Base-by-base conservation (phyloP, 495 filamentous ascomycete genomes). In the Aspergillus cavernicola region DNA sequence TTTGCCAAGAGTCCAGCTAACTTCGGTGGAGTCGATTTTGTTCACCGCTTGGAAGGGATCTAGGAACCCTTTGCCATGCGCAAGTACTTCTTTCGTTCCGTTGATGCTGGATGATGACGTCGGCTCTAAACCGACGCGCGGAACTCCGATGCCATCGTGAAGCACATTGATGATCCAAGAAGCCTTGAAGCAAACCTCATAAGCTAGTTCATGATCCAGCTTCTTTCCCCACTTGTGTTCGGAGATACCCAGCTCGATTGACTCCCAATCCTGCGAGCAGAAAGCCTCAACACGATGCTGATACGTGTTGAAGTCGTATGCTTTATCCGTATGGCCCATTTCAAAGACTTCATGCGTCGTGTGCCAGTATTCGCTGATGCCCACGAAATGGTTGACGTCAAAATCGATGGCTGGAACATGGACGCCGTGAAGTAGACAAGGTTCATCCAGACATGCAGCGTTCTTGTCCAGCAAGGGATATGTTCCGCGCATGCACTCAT, bases 311-410 rank as follows among this genome's bases (percentile, higher is more conserved):
- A 95, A 93, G 57, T 97, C 93, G 68, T 97, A 97, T 0, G 87
- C 82, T 58, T 87, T 88, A 57, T 95, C 87, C 47, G 86, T 86
- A 60, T 88, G 79, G 23, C 82, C 83, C 65, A 83, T 84, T 54
- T 90, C 87, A 60, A 97, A 97, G 1, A 97, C 84, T 42, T 95
- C 90, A 62, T 97, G 92, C 0, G 93, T 99, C 0, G 92, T 96
- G 70, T 99, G 93, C 93, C 93, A 99, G 65, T 95, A 99, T 64
- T 99, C 93, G 15, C 91, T 96, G 48, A 99, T 92, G 7, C 93
- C 93, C 22, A 99, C 85, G 62, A 99, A 99, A 64, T 97, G 93
- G 55, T 99, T 99, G 33, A 99, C 85, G 46, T 93, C 86, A 63
- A 97, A 99, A 66, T 99, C 93, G 49, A 99, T 97, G 1, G 92